Base-by-base conservation (phyloP, 305 asterid species). In the Rubia peregrina region DNA sequence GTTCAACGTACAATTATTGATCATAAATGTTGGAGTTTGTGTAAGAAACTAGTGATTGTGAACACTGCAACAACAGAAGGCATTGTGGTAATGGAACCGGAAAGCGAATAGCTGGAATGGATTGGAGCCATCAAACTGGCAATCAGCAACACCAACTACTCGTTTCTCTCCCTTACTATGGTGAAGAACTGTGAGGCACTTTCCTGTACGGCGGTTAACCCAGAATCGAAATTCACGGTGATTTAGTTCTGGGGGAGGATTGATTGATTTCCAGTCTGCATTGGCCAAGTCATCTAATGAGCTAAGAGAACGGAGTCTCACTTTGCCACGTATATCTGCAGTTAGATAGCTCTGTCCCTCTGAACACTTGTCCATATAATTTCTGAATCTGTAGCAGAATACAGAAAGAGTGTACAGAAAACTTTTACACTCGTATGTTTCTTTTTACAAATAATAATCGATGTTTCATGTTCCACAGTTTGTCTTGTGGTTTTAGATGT, bases 301-400 rank as follows among this genome's bases (percentile, higher is more conserved):
- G 57, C 78, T 71, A 36, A 86, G 67, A 42, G 83, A 75, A 30
- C 74, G 75, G 68, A 88, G 92, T 43, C 74, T 75, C 65, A 88
- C 91, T 61, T 33, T 62, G 10, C 86, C 46, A 42, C 84, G 90
- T 57, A 80, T 77, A 86, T 88, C 88, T 5, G 78, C 87, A 46
- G 90, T 69, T 7, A 88, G 85, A 65, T 86, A 86, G 74, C 82
- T 81, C 69, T 84, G 71, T 26, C 78, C 80, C 7, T 74, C 75
- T 0, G 92, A 83, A 78, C 90, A 86, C 77, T 83, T 88, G 76
- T 82, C 88, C 90, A 85, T 86, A 73, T 86, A 86, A 84, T 85
- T 85, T 76, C 85, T 86, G 80, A 86, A 88, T 75, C 89, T 88
- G 60, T 67, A 19, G 56, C 62, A 30, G 56, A 77, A 0, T 21